Percentiles rank a stretch among this genome's conserved stretches.
These are phyloP conservation scores for Knufia petricola DNA, from an alignment of 2,329 filamentous ascomycete species.

Conservation along the genomic window DNA sequence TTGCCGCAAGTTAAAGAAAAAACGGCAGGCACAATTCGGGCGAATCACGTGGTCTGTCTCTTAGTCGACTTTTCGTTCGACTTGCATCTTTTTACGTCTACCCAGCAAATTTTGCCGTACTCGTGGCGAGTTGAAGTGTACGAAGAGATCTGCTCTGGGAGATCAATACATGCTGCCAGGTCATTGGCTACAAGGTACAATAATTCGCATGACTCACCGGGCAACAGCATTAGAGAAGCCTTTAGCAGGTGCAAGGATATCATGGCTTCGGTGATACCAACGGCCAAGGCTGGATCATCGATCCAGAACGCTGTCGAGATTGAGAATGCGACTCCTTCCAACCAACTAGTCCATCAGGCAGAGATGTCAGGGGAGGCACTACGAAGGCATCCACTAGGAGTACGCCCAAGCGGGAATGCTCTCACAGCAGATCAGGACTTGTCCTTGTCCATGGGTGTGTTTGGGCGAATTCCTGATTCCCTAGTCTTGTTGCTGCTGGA, in stretches of 20 bases:
- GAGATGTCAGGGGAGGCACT: constrained; percentile 7
- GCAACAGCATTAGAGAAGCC: not conserved
- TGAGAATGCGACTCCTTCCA: not conserved
- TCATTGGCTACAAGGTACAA: not conserved
- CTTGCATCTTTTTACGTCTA: not conserved
- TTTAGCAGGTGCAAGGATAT: not conserved
- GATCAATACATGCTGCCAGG: not conserved
- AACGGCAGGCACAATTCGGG: too few relatives aligned
- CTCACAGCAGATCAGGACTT: constrained; percentile 58
- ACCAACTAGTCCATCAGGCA: not conserved
- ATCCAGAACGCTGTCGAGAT: constrained; percentile 1
- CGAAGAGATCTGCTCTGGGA: not conserved
- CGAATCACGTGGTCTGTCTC: not conserved
- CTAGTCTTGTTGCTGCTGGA: constrained; percentile 67
- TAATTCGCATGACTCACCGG: not conserved
- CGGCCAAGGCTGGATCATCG: not conserved
- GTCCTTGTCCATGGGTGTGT: constrained; percentile 54
- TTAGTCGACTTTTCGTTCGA: not conserved
- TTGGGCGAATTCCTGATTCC: constrained; percentile 69
- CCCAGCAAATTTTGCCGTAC: not conserved
- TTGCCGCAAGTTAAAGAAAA: constrained; percentile 1
- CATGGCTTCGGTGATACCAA: constrained; percentile 8
- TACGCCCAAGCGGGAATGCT: constrained; percentile 82
- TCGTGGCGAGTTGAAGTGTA: not conserved
- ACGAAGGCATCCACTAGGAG: constrained; percentile 69